Evolutionary conservation across 202 grass and related monocot genomes (phyloP).

Genomic region (Saccharum hybrid): DNA sequence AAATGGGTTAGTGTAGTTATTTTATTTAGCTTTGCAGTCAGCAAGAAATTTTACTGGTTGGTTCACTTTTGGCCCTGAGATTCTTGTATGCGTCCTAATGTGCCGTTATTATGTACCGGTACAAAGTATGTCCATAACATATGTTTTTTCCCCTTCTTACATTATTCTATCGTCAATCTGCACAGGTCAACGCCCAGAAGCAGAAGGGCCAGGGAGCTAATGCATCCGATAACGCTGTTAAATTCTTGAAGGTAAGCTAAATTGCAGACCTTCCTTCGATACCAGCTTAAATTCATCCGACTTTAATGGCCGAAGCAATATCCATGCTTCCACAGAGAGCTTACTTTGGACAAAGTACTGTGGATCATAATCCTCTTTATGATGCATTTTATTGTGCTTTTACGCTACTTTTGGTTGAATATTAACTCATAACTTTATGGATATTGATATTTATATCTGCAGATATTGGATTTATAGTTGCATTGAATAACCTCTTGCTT

Average conservation of each 20-base stretch:
- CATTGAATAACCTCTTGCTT: conserved; percentile 24
- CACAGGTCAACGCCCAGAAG: conserved; percentile 68
- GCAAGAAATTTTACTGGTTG: not conserved
- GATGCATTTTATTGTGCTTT: conserved; percentile 18
- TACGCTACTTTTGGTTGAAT: not conserved
- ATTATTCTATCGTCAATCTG: not conserved
- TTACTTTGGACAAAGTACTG: not conserved
- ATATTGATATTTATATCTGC: not conserved
- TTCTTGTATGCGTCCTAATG: conserved; percentile 2
- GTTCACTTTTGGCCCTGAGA: not conserved
- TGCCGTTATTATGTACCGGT: not conserved
- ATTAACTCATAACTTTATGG: not conserved
- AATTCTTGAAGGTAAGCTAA: conserved; percentile 78
- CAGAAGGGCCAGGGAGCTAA: conserved; percentile 62
- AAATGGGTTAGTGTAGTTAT: not conserved
- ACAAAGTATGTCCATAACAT: not conserved
- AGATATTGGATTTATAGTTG: not conserved
- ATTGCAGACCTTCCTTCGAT: conserved; percentile 3
- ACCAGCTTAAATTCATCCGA: not conserved
- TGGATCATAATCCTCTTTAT: not conserved
- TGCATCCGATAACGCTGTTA: conserved; percentile 60
- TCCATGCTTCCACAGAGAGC: not conserved
- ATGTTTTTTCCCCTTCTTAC: not conserved
- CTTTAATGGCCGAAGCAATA: not conserved
- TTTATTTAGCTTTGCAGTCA: not conserved